Base-by-base conservation (phyloP, 225 moss, liverwort and hornwort species). In the Marchantia paleacea region DNA sequence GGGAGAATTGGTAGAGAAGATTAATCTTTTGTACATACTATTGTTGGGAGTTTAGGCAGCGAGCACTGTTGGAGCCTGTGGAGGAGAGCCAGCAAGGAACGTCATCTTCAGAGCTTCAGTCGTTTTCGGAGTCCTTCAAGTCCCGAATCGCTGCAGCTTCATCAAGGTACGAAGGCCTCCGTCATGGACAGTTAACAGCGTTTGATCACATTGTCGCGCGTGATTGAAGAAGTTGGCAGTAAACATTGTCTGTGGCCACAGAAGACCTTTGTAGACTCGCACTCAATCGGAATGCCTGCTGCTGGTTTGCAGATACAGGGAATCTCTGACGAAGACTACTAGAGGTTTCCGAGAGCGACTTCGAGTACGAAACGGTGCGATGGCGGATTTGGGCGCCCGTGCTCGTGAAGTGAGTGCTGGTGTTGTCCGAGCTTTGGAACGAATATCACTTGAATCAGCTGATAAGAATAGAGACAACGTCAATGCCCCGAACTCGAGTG, bases 401-500 rank as follows among this genome's bases (percentile, higher is more conserved):
- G 91, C 91, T 74, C 91, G 92, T 72, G 92, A 91, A 82, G 58
- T 92, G 81, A 91, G 92, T 84, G 89, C 89, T 52, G 90, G 90
- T 77, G 87, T 94, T 82, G 93, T 88, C 20, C 90, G 90, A 70
- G 92, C 88, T 71, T 82, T 94, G 79, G 92, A 94, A 80, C 88
- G 88, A 28, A 89, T 94, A 83, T 88, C 93, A 28, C 72, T 89
- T 64, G 92, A 94, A 58, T 83, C 78, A 60, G 77, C 89, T 78
- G 91, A 90, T 29, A 86, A 81, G 79, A 85, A 26, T 52, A 86
- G 80, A 63, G 86, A 89, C 73, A 79, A 70, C 73, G 60, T 71
- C 80, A 74, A 50, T 85, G 31, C 79, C 57, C 61, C 78, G 80
- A 83, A 80, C 64, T 66, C 83, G 77, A 66, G 80, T 76, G 62